Evolutionary conservation across 805 yeast genomes (phyloP), one percentile per base, ranked within the genome.

Genomic region (Suhomyces canberraensis): DNA sequence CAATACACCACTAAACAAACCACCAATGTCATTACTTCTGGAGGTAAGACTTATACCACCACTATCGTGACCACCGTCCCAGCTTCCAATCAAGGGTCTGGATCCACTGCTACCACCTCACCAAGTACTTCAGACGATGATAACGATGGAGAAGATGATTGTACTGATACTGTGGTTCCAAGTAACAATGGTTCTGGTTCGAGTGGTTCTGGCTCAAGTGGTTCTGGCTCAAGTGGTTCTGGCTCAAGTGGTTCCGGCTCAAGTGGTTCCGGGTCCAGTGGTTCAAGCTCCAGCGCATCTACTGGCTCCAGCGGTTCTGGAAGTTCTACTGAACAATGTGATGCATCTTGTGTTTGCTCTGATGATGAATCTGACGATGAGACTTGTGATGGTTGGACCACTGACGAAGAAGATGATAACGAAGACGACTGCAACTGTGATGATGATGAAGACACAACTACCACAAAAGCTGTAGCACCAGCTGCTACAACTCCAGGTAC

Each of bases 361-460:
- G 47, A 37, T 15, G 39, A 37, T 26, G 48, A 40, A n/a, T 41
- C 34, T 6, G 42, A 36, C 15, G 40, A 43, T 19, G 51, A 46
- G 24, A 43, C 35, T 25, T 46, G 45, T 16, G 49, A 45, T 13
- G 51, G 40, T n/a, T 42, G 45, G 14, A 30, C 17, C 15, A 25
- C 25, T 14, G 29, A 32, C 16, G 19, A 19, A 11, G 34, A 25
- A 11, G 29, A 24, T 24, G 26, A 24, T 13, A 20, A n/a, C n/a
- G 40, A 29, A 16, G 34, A 39, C 19, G 42, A 36, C 18, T 33
- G 27, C 14, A 50, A 40, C 35, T 39, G 36, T 25, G 50, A 44
- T 9, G 39, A 35, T 15, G 37, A 29, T 8, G 25, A 30, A 15
- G 37, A 26, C n/a, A 18, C 39, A 9, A 15, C 24, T 1, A 11